Evolutionary conservation across 1,139 yeast species (phyloP), one percentile per base, ranked within the genome.

Genomic region (Candida sp.): DNA sequence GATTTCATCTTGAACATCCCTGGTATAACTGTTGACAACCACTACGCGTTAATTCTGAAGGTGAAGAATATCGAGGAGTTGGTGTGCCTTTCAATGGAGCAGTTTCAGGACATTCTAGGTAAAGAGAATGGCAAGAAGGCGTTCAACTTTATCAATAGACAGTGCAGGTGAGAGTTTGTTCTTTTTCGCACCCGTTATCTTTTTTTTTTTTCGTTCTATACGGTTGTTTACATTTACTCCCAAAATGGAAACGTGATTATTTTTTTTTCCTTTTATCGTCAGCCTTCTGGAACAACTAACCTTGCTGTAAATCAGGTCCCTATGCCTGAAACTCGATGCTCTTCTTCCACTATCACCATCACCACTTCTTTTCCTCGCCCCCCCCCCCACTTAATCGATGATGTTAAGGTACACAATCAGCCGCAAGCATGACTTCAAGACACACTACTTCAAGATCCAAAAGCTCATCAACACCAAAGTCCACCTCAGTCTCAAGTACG

Each of bases 1-100:
- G 89, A 86, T 51, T 72, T 90, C 57, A 70, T 94, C n/a, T 85
- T 87, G 53, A 78, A 81, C 32, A 82, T 94, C 22, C 98, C 99
- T 0, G 98, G 98, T 0, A 79, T 94, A 37, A 88, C 87, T 32
- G 81, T 82, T 42, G 75, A 80, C 39, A 96, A 93, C 63, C 86
- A 83, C 55, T 73, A 75, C 47, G 67, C 75, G 41, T 69, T 94
- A 6, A 78, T 88, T 43, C 79, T 79, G 55, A 80, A 80, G 47
- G 86, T 89, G 2, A 77, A 77, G 49, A 83, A 74, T 56, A 74
- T 87, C 26, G 75, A 76, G 44, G 86, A 84, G 47, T 69, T 92
- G 50, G 84, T 83, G 7, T 64, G 69, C 30, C 68, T 88, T 66
- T 59, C 75, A 1, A 72, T 72, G 54, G 77, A 73, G 3, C 82